Evolutionary conservation across 306 rosid species (phyloP).

Genomic region (Canavalia gladiata): DNA sequence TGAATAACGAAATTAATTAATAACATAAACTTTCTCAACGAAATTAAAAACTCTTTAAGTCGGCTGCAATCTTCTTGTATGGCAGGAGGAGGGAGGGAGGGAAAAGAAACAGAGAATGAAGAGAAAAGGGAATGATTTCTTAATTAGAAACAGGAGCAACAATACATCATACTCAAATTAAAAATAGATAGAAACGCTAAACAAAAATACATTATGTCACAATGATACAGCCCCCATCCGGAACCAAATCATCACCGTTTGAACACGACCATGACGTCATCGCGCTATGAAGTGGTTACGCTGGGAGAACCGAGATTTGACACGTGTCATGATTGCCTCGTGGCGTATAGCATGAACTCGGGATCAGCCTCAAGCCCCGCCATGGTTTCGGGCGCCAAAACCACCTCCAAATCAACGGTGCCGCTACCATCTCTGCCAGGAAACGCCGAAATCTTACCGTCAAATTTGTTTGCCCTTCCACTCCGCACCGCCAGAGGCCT

Average conservation of each 20-base stretch:
- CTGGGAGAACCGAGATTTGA: background rate
- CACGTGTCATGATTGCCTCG: slow-evolving; percentile 52
- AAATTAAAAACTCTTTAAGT: too few species aligned
- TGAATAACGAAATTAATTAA: too few species aligned
- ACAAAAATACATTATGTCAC: slow-evolving; percentile 32
- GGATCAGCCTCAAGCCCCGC: slow-evolving; percentile 68
- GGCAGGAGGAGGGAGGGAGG: too few species aligned
- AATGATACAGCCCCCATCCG: slow-evolving; percentile 25
- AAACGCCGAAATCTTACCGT: slow-evolving; percentile 91
- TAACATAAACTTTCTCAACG: background rate
- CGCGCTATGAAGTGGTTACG: slow-evolving; percentile 24
- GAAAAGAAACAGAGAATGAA: background rate
- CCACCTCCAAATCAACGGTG: slow-evolving; percentile 83
- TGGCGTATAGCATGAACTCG: slow-evolving; percentile 83
- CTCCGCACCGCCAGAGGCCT: slow-evolving; percentile 85
- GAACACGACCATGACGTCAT: background rate
- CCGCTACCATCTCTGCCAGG: slow-evolving; percentile 86
- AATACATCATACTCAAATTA: slow-evolving; percentile 19
- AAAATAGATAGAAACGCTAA: slow-evolving; percentile 4
- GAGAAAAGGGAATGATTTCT: slow-evolving; percentile 10
- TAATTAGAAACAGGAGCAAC: slow-evolving; percentile 24
- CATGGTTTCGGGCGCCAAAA: slow-evolving; percentile 83
- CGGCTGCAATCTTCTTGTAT: too few species aligned
- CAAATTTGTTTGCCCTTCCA: slow-evolving; percentile 82
- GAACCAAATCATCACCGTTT: background rate